phyloP scores from a whole-genome alignment of 1,284 basidiomycete species.

The Mycosarcoma mackinlayi region DNA sequence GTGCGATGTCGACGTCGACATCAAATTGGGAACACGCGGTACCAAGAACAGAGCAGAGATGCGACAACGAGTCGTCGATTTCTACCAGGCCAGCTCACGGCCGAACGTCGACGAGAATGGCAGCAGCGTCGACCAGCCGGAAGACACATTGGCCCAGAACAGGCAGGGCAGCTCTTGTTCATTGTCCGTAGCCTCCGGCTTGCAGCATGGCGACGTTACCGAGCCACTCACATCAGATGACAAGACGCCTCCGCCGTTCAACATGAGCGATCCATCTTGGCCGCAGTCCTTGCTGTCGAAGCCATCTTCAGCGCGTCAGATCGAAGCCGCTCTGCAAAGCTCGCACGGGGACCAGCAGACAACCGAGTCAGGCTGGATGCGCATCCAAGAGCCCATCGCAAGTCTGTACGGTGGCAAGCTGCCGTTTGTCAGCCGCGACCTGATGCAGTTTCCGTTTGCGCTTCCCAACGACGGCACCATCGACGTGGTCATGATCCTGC shows the following conservation, averaged over 20 bases:
- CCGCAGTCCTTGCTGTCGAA: slow-evolving; percentile 21
- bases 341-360: background rate
- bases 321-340: slow-evolving; percentile 2
- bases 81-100: slow-evolving; percentile 8
- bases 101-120: background rate
- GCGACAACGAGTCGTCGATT: slow-evolving; percentile 47
- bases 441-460: slow-evolving; percentile 66
- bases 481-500: slow-evolving; percentile 58
- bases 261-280: slow-evolving; percentile 55
- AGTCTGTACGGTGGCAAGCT: slow-evolving; percentile 65
- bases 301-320: slow-evolving; percentile 1
- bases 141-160: background rate
- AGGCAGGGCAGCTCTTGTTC: background rate
- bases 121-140: background rate
- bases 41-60: slow-evolving; percentile 54
- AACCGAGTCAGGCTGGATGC: slow-evolving; percentile 36
- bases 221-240: slow-evolving; percentile 39
- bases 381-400: slow-evolving; percentile 50
- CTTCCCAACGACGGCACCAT: slow-evolving; percentile 58
- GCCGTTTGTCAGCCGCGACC: slow-evolving; percentile 62
- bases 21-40: slow-evolving; percentile 56
- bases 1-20: slow-evolving; percentile 59
- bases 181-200: background rate
- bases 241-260: slow-evolving; percentile 19
- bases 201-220: slow-evolving; percentile 51